A percentile compares a stretch with the other conserved stretches of the same genome.
Conservation (phyloP, 2,329 filamentous ascomycete genomes). For the Pseudogymnoascus sp. region DNA sequence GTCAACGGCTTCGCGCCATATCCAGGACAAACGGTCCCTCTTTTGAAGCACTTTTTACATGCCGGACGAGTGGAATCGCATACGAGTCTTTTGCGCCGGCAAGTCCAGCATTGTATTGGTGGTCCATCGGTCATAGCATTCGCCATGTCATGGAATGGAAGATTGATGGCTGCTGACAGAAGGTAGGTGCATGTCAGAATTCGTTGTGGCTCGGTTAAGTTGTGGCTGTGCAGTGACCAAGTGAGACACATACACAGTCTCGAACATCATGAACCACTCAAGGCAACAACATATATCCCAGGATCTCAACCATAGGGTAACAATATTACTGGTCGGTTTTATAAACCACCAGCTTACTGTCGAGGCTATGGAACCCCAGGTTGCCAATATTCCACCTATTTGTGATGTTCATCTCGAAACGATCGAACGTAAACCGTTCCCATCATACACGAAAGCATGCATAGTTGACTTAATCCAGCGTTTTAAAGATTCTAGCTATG, state of each 20-base stretch:
- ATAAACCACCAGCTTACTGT: neutral
- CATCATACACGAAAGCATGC: neutral
- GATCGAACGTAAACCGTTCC: neutral
- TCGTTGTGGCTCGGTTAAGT: neutral
- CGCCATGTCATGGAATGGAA: neutral
- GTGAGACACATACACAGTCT: neutral
- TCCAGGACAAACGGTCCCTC: neutral
- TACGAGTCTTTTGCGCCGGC: neutral
- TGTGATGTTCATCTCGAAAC: neutral
- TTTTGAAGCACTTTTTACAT: constrained; percentile 2
- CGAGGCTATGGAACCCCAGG: neutral
- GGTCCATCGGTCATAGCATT: neutral
- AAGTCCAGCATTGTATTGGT: neutral
- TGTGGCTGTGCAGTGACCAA: neutral
- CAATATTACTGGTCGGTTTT: neutral
- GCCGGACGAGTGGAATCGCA: neutral
- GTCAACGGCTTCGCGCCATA: neutral
- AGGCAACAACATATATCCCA: neutral
- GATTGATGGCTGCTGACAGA: neutral
- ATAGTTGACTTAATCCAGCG: neutral
- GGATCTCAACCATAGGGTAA: neutral
- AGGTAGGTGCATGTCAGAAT: neutral
- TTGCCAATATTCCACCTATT: neutral
- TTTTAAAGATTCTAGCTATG: neutral
- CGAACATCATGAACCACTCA: neutral